Evolutionary conservation across 805 yeast genomes (phyloP).

Genomic region (Wickerhamomyces kurtzmanii): DNA sequence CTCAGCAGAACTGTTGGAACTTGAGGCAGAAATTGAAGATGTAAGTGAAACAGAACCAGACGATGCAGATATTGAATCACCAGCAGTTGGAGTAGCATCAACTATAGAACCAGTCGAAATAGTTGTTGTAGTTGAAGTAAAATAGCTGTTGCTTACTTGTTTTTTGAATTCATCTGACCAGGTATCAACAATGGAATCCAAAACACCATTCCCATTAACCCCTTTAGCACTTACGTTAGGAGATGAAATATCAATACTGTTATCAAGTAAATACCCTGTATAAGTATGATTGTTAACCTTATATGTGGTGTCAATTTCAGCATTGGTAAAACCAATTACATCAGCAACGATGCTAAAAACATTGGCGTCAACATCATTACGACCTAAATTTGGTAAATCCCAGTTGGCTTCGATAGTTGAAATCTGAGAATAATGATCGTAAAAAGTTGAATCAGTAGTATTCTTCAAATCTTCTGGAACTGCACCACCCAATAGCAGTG

Average conservation of each 20-base stretch:
- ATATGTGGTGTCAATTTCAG: slow-evolving; percentile 22
- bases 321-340: slow-evolving; percentile 20
- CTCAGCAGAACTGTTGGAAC: slow-evolving; percentile 6
- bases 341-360: slow-evolving; percentile 33
- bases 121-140: slow-evolving; percentile 23
- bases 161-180: slow-evolving; percentile 21
- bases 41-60: slow-evolving; percentile 4
- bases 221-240: slow-evolving; percentile 25
- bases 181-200: slow-evolving; percentile 19
- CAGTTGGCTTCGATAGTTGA: slow-evolving; percentile 42
- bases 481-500: slow-evolving; percentile 37
- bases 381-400: slow-evolving; percentile 38
- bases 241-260: slow-evolving; percentile 20
- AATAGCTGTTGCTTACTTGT: slow-evolving; percentile 18
- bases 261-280: slow-evolving; percentile 22
- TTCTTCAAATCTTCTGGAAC: slow-evolving; percentile 30
- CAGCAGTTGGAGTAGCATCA: slow-evolving; percentile 8
- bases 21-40: slow-evolving; percentile 4
- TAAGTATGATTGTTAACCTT: slow-evolving; percentile 22
- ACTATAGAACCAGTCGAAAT: slow-evolving; percentile 8
- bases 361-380: slow-evolving; percentile 40
- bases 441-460: slow-evolving; percentile 35
- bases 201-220: slow-evolving; percentile 23
- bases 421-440: slow-evolving; percentile 41
- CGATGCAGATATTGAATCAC: slow-evolving; percentile 2